Evolutionary conservation across 2,329 filamentous ascomycete genomes (phyloP).

Genomic region (Gremmenia infestans): DNA sequence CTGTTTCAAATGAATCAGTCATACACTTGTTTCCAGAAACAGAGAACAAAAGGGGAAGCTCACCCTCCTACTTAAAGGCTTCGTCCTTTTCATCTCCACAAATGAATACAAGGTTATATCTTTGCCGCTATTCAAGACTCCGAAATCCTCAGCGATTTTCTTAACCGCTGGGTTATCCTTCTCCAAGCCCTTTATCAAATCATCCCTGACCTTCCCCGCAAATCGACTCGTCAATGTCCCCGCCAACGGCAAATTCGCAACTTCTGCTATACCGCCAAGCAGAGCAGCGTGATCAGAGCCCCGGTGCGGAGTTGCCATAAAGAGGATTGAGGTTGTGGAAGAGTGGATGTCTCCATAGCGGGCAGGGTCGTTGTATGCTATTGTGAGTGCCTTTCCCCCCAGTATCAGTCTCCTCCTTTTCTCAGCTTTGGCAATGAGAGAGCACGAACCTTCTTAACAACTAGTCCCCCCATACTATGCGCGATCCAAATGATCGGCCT

Average conservation of each 20-base stretch:
- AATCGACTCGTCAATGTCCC: constrained; percentile 1
- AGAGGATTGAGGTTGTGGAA: constrained; percentile 31
- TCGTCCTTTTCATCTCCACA: constrained; percentile 4
- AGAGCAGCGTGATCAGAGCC: constrained; percentile 24
- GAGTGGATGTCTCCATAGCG: constrained; percentile 22
- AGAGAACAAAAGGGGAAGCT: neutral
- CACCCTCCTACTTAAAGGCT: constrained; percentile 1
- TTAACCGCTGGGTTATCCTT: constrained; percentile 5
- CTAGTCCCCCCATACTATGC: constrained; percentile 14
- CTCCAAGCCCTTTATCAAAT: constrained; percentile 5
- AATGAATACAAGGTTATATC: constrained; percentile 4
- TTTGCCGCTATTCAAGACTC: neutral
- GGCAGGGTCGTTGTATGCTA: neutral
- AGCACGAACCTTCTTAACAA: constrained; percentile 7
- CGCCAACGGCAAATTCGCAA: neutral
- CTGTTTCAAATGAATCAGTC: neutral
- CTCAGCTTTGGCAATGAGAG: neutral
- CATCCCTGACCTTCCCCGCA: neutral
- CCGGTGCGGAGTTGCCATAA: constrained; percentile 36
- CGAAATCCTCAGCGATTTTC: constrained; percentile 10
- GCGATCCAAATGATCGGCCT: constrained; percentile 11
- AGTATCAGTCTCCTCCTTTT: neutral
- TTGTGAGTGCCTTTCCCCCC: constrained; percentile 6
- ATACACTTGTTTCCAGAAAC: too few relatives aligned
- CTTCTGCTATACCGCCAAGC: neutral